Percentiles rank a stretch among this genome's conserved stretches.
Evolutionary conservation across 371 early-diverging fungal species (phyloP).

Genomic region (Rhizopus sp.): DNA sequence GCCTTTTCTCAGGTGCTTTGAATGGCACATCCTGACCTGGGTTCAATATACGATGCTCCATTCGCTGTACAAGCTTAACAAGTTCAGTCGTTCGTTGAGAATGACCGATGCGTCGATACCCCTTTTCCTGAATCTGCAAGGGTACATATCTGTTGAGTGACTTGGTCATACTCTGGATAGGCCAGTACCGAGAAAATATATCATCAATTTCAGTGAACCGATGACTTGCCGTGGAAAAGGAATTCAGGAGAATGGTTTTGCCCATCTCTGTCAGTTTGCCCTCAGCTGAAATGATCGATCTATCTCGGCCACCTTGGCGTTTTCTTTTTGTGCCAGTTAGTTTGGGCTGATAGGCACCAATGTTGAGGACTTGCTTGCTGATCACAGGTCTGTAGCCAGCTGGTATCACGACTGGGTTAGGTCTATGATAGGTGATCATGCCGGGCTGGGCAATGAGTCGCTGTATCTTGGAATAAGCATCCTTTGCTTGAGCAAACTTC

Average conservation of each 20-base stretch:
- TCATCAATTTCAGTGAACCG: slow-evolving; percentile 12
- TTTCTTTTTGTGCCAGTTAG: slow-evolving; percentile 3
- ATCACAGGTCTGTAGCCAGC: slow-evolving; percentile 47
- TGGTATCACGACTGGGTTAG: slow-evolving; percentile 52
- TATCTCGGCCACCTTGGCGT: neutral
- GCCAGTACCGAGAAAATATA: slow-evolving; percentile 25
- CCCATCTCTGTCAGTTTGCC: neutral
- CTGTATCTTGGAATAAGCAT: slow-evolving; percentile 63
- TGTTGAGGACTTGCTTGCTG: slow-evolving; percentile 24
- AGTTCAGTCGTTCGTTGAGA: slow-evolving; percentile 29
- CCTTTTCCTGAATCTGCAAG: slow-evolving; percentile 12
- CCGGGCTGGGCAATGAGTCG: slow-evolving; percentile 35
- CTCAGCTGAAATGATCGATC: slow-evolving; percentile 4
- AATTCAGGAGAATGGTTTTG: too few species aligned
- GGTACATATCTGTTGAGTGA: slow-evolving; percentile 22
- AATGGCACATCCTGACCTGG: slow-evolving; percentile 8
- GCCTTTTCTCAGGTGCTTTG: neutral
- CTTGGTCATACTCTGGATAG: neutral
- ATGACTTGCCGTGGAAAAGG: neutral
- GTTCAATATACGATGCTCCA: slow-evolving; percentile 40
- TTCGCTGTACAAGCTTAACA: slow-evolving; percentile 18
- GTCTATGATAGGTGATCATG: slow-evolving; percentile 17
- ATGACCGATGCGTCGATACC: slow-evolving; percentile 25
- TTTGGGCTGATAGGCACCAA: slow-evolving; percentile 27
- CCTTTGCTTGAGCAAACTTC: slow-evolving; percentile 63